A percentile compares a stretch with the other conserved stretches of the same genome.
These are phyloP conservation scores for Plectosphaerella sp. DNA, from an alignment of 2,329 filamentous ascomycete species.

Conservation along the genomic window DNA sequence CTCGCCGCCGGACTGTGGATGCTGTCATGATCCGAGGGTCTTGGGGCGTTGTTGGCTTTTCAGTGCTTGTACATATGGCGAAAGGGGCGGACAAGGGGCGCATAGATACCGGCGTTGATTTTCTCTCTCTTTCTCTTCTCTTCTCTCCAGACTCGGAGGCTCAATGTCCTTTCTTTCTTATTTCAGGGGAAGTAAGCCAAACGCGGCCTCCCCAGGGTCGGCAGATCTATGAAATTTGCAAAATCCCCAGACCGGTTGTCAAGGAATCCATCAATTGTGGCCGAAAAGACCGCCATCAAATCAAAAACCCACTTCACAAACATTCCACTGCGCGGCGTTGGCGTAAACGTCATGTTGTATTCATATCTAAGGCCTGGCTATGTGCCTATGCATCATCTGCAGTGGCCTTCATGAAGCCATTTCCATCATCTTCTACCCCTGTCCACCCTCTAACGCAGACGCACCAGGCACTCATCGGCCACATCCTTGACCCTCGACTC, in stretches of 20 bases:
- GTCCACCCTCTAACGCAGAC: constrained; percentile 16
- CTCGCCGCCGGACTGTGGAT: constrained; percentile 32
- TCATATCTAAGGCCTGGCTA: neutral
- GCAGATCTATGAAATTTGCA: too few species aligned
- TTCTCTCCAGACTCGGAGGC: neutral
- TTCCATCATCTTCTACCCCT: neutral
- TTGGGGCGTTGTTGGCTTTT: neutral
- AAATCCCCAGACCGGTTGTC: too few species aligned
- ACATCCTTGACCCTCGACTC: constrained; percentile 45
- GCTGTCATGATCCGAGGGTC: constrained; percentile 22
- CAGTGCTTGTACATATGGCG: neutral
- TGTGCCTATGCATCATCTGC: neutral
- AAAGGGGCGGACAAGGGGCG: neutral
- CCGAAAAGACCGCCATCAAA: neutral
- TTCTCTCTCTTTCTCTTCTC: neutral
- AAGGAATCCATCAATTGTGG: too few species aligned
- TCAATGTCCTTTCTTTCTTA: neutral
- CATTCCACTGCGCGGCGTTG: neutral
- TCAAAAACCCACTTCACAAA: neutral
- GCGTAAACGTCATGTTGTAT: neutral
- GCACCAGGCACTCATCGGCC: constrained; percentile 39
- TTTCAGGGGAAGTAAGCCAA: too few species aligned
- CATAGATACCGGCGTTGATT: constrained; percentile 12
- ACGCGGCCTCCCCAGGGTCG: too few species aligned
- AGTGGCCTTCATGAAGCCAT: neutral